A percentile compares a stretch with the other conserved stretches of the same genome.
Evolutionary conservation across 2,329 filamentous ascomycete species (phyloP).

Genomic region (Trichoderma sp.): DNA sequence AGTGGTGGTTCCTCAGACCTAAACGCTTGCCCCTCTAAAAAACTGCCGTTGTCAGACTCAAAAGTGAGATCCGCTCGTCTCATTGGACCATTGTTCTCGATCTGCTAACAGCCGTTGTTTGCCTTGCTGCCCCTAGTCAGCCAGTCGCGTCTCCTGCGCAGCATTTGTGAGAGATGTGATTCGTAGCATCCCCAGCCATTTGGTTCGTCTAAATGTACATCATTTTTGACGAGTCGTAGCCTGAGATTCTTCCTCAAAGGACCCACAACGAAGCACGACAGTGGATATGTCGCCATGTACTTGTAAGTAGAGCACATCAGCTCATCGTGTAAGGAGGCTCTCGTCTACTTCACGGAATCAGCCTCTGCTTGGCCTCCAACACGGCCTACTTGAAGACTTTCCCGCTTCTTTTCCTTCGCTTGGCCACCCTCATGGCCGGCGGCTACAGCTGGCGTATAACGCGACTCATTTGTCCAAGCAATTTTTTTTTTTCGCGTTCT

Average conservation of each 20-base stretch:
- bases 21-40: neutral
- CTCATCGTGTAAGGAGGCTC: neutral
- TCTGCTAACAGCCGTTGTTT: slow-evolving; percentile 19
- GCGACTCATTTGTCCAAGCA: neutral
- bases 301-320: slow-evolving; percentile 11
- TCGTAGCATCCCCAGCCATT: slow-evolving; percentile 24
- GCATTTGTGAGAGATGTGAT: slow-evolving; percentile 25
- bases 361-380: neutral
- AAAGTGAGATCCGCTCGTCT: slow-evolving; percentile 24
- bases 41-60: slow-evolving; percentile 17
- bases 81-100: slow-evolving; percentile 25
- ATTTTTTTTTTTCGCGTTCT: neutral
- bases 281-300: slow-evolving; percentile 1
- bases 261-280: slow-evolving; percentile 18
- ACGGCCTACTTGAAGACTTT: neutral
- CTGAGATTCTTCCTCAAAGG: slow-evolving; percentile 6
- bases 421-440: neutral
- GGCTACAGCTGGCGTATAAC: neutral
- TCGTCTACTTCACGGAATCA: neutral
- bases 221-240: slow-evolving; percentile 29
- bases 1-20: slow-evolving; percentile 15
- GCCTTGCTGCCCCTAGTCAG: slow-evolving; percentile 20
- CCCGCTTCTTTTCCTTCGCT: neutral
- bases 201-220: slow-evolving; percentile 30
- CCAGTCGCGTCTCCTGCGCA: slow-evolving; percentile 28